Conservation (phyloP, 257 asterid genomes). For the Linderniella brevidens region DNA sequence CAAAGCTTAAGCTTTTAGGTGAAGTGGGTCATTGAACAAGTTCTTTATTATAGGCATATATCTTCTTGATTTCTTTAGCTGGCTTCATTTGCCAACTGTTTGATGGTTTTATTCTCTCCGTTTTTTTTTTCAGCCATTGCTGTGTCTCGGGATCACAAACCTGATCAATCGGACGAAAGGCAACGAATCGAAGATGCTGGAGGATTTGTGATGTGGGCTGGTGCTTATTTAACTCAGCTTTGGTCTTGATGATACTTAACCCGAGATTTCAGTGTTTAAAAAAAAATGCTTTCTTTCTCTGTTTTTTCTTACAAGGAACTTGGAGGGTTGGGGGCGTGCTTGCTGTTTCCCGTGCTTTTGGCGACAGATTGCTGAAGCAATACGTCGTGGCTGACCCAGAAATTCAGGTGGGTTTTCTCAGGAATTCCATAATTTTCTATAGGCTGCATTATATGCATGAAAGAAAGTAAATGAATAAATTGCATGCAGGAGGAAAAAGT, state of each 20-base stretch:
- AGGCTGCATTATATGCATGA: neutral
- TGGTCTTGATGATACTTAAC: too few relatives aligned
- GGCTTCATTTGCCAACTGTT: neutral
- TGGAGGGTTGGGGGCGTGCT: conserved; percentile 89
- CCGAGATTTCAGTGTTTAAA: too few relatives aligned
- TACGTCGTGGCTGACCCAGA: conserved; percentile 65
- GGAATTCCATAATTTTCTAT: too few relatives aligned
- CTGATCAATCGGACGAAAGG: conserved; percentile 75
- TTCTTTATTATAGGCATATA: too few relatives aligned
- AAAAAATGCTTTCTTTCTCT: too few relatives aligned
- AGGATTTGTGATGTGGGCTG: conserved; percentile 73
- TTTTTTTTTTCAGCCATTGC: conserved; percentile 45
- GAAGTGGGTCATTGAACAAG: too few relatives aligned
- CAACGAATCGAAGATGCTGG: conserved; percentile 81
- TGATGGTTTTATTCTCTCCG: neutral
- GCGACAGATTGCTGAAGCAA: conserved; percentile 56
- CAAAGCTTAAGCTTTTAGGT: too few relatives aligned
- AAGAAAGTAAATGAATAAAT: neutral
- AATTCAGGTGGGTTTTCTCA: conserved; percentile 30
- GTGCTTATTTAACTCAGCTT: conserved; percentile 25
- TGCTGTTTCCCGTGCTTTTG: conserved; percentile 87
- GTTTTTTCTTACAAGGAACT: conserved; percentile 38
- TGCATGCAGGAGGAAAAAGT: conserved; percentile 47
- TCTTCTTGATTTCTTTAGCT: too few relatives aligned
- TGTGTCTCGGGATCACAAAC: conserved; percentile 71